Base-by-base conservation (phyloP, 2,329 filamentous ascomycete genomes). In the Amylocarpus encephaloides region DNA sequence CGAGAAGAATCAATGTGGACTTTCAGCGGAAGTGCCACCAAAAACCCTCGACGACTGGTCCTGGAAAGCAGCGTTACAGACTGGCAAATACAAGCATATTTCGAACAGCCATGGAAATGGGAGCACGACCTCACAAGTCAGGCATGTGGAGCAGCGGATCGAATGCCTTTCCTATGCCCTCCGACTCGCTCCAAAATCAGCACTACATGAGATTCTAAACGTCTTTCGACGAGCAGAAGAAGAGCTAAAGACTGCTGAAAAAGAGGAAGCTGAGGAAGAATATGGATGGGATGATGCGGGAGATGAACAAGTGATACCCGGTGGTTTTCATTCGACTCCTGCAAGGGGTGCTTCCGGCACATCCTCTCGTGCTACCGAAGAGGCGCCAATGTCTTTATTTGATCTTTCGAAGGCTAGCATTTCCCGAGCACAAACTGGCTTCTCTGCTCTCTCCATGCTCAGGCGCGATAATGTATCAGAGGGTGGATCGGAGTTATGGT, bases 151-250 rank as follows among this genome's bases (percentile, higher is more conserved):
- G 60, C 88, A 92, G 64, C 80, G 88, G 18, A 87, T 90, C 64
- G 88, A 92, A 60, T 85, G 90, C 34, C 73, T 94, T 2, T 82
- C 85, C 1, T 82, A 85, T 11, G 86, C 88, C 1, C 73, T 93
- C 15, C 77, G 88, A 7, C 78, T 91, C 44, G 86, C 87, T 0
- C 88, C 88, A 1, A 70, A 81, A 0, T 71, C 76, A 0, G 80
- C 85, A 11, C 74, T 93, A 0, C 82, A 86, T 52, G 85, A 89
- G 57, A 86, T 93, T 12, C 70, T 93, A 2, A 83, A 81, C 44
- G 82, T 80, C 1, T 93, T 86, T 73, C 80, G 85, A 11, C 77
- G 85, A 40, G 90, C 86, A 57, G 88, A 94, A 62, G 84, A 88
- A 60, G 86, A 92, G 64, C 79, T 88, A 45, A 83, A 83, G 45